Evolutionary conservation across 148 eudicot genomes (phyloP), one percentile per base, ranked within the genome.

Genomic region (Diospyros lotus): DNA sequence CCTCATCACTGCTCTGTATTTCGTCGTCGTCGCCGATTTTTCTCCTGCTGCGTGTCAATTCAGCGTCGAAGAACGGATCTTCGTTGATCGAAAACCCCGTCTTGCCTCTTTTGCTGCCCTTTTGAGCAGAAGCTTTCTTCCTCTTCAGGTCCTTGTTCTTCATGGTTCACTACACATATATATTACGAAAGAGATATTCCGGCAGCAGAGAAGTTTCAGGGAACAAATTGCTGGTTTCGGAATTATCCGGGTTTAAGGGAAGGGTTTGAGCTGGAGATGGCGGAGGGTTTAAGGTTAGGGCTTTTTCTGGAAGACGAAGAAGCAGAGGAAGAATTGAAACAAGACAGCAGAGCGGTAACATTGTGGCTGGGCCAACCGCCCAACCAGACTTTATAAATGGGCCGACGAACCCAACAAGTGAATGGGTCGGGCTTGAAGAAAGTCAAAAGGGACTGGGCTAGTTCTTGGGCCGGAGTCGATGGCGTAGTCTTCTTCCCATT

Each of bases 1-100:
- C 85, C 1, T 84, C 86, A 9, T 68, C 79, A 6, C 81, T 81
- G 80, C 90, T 87, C 65, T 66, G 80, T 9, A 82, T 83, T 1
- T 80, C 81, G 4, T 87, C 83, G 18, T 87, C 90, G 4, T 75
- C 79, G 12, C 66, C 82, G 15, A 73, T 55, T 28, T 75, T 84
- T n/a, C 78, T 78, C 3, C 85, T 78, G 2, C 85, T 68, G 18
- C 83, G 80, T 17, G 84, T 84, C 65, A 70, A 4, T 14, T 78
- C 80, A 9, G 44, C 58, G 41, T 80, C 81, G 42, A 87, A 87
- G 40, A 84, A 87, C 0, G 87, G 79, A 71, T 87, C 87, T 2
- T 48, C 39, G 5, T 54, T 7, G 51, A 80, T 74, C 15, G 84
- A 62, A 45, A 56, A 67, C 11, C 79, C 74, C 43, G 68, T 82